Evolutionary conservation across 148 eudicot genomes (phyloP), one percentile per base, ranked within the genome.

Genomic region (Cornus florida): DNA sequence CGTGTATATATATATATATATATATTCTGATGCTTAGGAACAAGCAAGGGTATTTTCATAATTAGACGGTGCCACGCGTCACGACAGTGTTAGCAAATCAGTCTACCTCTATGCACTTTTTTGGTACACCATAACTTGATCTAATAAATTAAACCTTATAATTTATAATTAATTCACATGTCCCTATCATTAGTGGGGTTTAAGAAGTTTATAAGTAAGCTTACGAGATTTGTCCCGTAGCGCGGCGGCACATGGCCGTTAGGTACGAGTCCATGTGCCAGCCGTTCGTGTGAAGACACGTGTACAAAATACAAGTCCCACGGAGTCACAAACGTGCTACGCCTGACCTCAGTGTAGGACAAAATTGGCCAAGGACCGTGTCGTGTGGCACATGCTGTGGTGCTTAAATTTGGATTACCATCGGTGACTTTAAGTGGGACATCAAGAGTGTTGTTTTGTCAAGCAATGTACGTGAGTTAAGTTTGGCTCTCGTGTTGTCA

Each of bases 231-330:
- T 69, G 78, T 74, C 82, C 19, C 39, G 59, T 67, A 31, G 70
- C 20, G 77, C 82, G 72, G 82, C 82, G 77, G 77, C 82, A 79
- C 82, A 79, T 79, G 82, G 73, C 19, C 8, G 73, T 74, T 79
- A 73, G 82, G 82, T 73, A 67, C 20, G 3, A 33, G 72, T 79
- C 72, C 72, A 72, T 67, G 66, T 73, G 76, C 67, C 41, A 73
- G 19, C 46, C 41, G 14, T n/a, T 20, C 64, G 76, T 43, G 16
- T 4, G 1, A 3, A 16, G 77, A 72, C 82, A 79, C 62, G 82
- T 50, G 76, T 24, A 50, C 31, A 17, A 6, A 43, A 13, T 53
- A 53, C 14, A 53, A 53, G 59, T 50, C 59, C 39, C 5, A 3
- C n/a, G 19, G 12, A 53, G 59, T 53, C 59, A 11, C 13, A 10